A percentile compares a stretch with the other conserved stretches of the same genome.
Conservation (phyloP, 768 basidiomycete genomes). For the Floccularia luteovirens region DNA sequence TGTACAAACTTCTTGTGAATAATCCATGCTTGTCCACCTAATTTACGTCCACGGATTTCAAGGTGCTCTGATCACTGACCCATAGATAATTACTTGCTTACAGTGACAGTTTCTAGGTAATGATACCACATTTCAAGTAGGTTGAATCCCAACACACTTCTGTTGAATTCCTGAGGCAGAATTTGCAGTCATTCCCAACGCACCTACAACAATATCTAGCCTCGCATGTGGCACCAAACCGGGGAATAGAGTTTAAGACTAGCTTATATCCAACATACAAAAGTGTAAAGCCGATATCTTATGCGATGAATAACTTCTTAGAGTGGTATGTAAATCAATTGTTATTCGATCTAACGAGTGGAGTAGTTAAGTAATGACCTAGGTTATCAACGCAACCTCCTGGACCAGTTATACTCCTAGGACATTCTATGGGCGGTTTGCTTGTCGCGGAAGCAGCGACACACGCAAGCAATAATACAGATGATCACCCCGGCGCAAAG, state of each 20-base stretch:
- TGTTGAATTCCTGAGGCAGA: not conserved
- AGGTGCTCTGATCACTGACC: not conserved
- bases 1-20: too few relatives aligned
- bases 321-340: constrained; percentile 32
- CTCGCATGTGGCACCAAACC: constrained; percentile 21
- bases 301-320: constrained; percentile 44
- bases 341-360: not conserved
- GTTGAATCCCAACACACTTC: not conserved
- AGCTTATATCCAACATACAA: constrained; percentile 57
- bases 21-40: not conserved
- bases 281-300: constrained; percentile 43
- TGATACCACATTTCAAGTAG: not conserved
- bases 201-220: constrained; percentile 40
- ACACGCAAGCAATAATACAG: constrained; percentile 25
- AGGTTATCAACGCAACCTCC: constrained; percentile 50
- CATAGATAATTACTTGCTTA: not conserved
- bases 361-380: constrained; percentile 4
- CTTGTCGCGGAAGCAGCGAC: constrained; percentile 51
- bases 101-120: not conserved
- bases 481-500: constrained; percentile 14
- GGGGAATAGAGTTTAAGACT: constrained; percentile 30
- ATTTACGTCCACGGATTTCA: not conserved
- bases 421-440: constrained; percentile 58
- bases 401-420: constrained; percentile 47
- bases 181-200: constrained; percentile 41